Conservation (phyloP, 1,139 yeast genomes). For the Pichia kudriavzevii region DNA sequence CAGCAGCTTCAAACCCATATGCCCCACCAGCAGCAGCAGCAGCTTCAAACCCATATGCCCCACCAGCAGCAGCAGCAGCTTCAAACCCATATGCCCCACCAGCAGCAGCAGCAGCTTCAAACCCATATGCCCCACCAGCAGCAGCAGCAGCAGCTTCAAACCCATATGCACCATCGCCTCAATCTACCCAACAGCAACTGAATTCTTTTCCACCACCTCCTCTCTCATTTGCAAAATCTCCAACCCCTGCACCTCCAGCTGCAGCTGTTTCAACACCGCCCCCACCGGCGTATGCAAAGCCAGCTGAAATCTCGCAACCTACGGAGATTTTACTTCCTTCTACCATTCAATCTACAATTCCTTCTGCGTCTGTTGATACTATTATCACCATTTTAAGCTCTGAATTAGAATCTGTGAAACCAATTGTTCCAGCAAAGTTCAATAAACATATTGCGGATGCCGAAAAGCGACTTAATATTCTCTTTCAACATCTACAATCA, state of each 20-base stretch:
- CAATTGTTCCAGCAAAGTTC: slow-evolving; percentile 70
- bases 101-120: slow-evolving; percentile 20
- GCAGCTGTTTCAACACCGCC: slow-evolving; percentile 14
- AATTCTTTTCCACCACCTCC: slow-evolving; percentile 4
- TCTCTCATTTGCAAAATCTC: slow-evolving; percentile 13
- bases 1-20: too few species aligned
- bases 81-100: slow-evolving; percentile 29
- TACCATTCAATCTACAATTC: slow-evolving; percentile 13
- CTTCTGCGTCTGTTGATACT: slow-evolving; percentile 46
- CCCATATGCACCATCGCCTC: slow-evolving; percentile 23
- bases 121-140: too few species aligned
- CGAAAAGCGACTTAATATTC: slow-evolving; percentile 67
- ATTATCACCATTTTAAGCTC: slow-evolving; percentile 49
- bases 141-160: too few species aligned
- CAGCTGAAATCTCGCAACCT: slow-evolving; percentile 18
- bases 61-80: too few species aligned
- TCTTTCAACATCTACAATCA: slow-evolving; percentile 76
- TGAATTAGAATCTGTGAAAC: slow-evolving; percentile 57
- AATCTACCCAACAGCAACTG: background rate
- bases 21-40: too few species aligned
- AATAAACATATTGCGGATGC: slow-evolving; percentile 72
- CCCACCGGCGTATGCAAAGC: slow-evolving; percentile 17
- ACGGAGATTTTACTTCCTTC: slow-evolving; percentile 6
- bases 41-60: too few species aligned
- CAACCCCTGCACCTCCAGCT: slow-evolving; percentile 15